Conservation (phyloP, 306 rosid genomes). For the Comarum palustre region DNA sequence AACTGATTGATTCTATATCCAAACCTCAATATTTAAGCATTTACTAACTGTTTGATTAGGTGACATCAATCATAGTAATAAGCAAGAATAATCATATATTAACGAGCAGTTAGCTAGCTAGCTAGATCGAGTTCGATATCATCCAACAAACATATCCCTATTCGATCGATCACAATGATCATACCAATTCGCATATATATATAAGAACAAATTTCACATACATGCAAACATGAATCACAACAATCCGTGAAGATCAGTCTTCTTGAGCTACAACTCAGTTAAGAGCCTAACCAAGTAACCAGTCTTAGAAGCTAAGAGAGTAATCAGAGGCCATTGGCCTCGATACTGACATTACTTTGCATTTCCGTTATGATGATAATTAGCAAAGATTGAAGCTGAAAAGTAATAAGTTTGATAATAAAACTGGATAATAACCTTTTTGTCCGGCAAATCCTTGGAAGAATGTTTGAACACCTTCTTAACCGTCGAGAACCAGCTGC, state of each 20-base stretch:
- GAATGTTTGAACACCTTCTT: conserved; percentile 79
- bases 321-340: not conserved
- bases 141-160: not conserved
- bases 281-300: not conserved
- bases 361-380: not conserved
- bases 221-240: not conserved
- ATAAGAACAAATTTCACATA: not conserved
- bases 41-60: not conserved
- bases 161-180: not conserved
- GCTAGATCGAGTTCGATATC: not conserved
- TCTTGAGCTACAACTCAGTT: not conserved
- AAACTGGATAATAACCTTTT: conserved; percentile 43
- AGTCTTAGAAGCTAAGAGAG: not conserved
- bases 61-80: not conserved
- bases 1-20: not conserved
- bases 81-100: not conserved
- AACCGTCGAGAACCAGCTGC: conserved; percentile 81
- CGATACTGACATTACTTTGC: not conserved
- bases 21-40: not conserved
- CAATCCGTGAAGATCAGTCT: not conserved
- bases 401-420: not conserved
- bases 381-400: not conserved
- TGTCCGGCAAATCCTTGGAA: conserved; percentile 57
- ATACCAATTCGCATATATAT: not conserved
- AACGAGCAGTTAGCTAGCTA: not conserved